These are phyloP conservation scores for Fusarium chuoi DNA, from an alignment of 2,329 filamentous ascomycete species.

Conservation along the genomic window DNA sequence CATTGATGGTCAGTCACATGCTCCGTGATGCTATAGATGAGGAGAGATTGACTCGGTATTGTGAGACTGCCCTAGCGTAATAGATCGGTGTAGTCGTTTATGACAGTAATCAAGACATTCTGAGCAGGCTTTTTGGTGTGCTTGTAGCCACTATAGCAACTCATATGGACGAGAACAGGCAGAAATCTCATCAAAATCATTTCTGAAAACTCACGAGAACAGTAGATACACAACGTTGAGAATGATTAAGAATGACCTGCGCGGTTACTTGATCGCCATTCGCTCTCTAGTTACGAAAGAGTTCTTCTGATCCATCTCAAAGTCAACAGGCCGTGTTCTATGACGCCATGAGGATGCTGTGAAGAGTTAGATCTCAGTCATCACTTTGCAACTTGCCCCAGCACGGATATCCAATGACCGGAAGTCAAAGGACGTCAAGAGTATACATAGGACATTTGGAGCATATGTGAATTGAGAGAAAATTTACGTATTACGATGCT, in stretches of 20 bases:
- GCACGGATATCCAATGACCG: neutral
- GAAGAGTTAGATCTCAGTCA: neutral
- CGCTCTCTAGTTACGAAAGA: neutral
- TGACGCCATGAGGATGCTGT: neutral
- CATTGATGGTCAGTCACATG: slow-evolving; percentile 10
- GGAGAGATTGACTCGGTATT: neutral
- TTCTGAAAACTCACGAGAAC: neutral
- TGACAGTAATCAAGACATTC: neutral
- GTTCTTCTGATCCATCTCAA: neutral
- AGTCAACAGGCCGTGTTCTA: neutral
- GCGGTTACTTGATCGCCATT: neutral
- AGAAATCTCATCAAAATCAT: neutral
- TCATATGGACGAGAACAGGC: neutral
- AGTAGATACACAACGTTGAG: neutral
- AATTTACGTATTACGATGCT: neutral
- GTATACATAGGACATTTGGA: too few relatives aligned
- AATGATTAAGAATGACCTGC: too few relatives aligned
- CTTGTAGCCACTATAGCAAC: neutral
- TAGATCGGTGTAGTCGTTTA: neutral
- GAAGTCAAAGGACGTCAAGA: too few relatives aligned
- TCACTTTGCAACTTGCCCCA: neutral
- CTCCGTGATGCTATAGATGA: neutral
- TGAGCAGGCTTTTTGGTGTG: neutral
- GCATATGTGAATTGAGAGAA: neutral
- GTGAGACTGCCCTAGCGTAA: neutral